Percentiles rank a stretch among this genome's conserved stretches.
phyloP scores from a whole-genome alignment of 2,329 filamentous ascomycete genomes.

The Dothidotthia symphoricarpi region DNA sequence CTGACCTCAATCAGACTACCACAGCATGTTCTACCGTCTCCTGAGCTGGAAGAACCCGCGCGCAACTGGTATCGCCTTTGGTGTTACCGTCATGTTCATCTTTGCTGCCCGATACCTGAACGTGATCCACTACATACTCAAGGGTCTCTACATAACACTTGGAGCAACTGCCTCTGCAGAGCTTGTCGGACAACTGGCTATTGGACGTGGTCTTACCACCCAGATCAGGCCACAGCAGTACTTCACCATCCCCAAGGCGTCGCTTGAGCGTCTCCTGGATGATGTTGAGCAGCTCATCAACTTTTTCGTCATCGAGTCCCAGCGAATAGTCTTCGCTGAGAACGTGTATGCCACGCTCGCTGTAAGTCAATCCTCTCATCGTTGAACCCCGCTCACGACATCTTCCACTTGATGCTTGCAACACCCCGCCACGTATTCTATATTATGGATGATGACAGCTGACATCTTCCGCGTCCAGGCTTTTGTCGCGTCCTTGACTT shows the following conservation, averaged over 20 bases:
- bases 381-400: too few relatives aligned
- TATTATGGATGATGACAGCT: slow-evolving; percentile 1
- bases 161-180: slow-evolving; percentile 60
- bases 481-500: slow-evolving; percentile 57
- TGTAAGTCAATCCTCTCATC: slow-evolving; percentile 46
- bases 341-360: slow-evolving; percentile 60
- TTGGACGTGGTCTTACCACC: slow-evolving; percentile 59
- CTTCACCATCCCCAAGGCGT: slow-evolving; percentile 65
- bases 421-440: neutral
- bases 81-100: slow-evolving; percentile 57
- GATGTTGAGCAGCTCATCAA: slow-evolving; percentile 65
- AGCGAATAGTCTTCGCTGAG: slow-evolving; percentile 65
- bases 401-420: too few relatives aligned
- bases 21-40: slow-evolving; percentile 65
- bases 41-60: slow-evolving; percentile 67
- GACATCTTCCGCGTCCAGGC: slow-evolving; percentile 44
- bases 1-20: slow-evolving; percentile 54
- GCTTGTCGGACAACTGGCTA: slow-evolving; percentile 54
- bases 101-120: slow-evolving; percentile 63
- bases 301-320: slow-evolving; percentile 68
- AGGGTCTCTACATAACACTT: slow-evolving; percentile 58
- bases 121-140: slow-evolving; percentile 61
- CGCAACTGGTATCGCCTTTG: slow-evolving; percentile 61
- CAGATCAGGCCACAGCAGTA: slow-evolving; percentile 64
- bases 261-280: slow-evolving; percentile 59